A percentile compares a stretch with the other conserved stretches of the same genome.
phyloP scores from a whole-genome alignment of 2,329 filamentous ascomycete genomes.

The Alternaria ventricosa region DNA sequence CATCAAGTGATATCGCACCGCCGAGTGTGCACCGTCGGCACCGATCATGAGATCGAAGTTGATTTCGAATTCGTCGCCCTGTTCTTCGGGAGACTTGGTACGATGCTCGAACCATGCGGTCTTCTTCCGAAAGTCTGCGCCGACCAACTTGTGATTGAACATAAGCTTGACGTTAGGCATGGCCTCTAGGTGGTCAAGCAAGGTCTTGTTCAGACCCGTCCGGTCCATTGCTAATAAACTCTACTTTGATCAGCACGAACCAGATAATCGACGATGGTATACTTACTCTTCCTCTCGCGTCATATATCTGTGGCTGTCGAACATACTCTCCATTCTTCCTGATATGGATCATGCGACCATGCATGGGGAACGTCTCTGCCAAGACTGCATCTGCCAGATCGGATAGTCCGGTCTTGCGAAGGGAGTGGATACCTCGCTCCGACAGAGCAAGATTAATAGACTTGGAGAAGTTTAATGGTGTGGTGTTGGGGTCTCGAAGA shows the following conservation, averaged over 20 bases:
- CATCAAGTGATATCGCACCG: constrained; percentile 92
- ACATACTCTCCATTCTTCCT: constrained; percentile 70
- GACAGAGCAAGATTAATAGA: constrained; percentile 98
- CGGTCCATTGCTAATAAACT: constrained; percentile 87
- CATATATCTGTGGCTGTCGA: constrained; percentile 85
- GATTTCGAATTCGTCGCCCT: constrained; percentile 73
- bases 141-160: constrained; percentile 92
- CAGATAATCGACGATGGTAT: too few species aligned
- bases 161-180: constrained; percentile 89
- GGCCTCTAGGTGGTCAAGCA: constrained; percentile 82
- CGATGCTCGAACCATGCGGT: constrained; percentile 85
- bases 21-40: constrained; percentile 92
- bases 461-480: constrained; percentile 92
- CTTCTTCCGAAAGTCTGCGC: constrained; percentile 79
- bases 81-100: constrained; percentile 33
- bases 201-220: constrained; percentile 77
- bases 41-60: constrained; percentile 93
- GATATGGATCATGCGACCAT: constrained; percentile 95
- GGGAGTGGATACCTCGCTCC: constrained; percentile 89
- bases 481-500: constrained; percentile 80
- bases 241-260: constrained; percentile 53
- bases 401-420: constrained; percentile 71
- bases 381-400: constrained; percentile 77
- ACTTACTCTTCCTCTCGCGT: constrained; percentile 81
- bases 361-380: constrained; percentile 84